Conservation (phyloP, 148 eudicot genomes). For the Rhododendron ovatum region DNA sequence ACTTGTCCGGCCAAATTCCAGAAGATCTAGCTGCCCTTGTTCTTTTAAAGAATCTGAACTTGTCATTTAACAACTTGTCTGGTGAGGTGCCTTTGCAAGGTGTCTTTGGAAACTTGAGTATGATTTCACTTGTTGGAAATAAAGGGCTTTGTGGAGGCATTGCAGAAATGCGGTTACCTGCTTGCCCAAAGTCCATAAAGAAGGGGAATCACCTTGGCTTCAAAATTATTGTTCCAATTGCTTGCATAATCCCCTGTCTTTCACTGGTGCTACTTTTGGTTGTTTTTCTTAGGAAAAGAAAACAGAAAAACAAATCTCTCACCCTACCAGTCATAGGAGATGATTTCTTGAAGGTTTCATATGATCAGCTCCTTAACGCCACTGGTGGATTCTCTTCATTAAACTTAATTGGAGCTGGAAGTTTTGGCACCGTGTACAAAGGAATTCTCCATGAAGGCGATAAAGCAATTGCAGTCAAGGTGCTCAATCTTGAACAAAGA, state of each 20-base stretch:
- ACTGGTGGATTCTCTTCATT: neutral
- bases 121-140: neutral
- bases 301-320: neutral
- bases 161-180: neutral
- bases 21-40: neutral
- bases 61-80: neutral
- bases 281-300: neutral
- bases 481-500: neutral
- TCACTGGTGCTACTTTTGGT: neutral
- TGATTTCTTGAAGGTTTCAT: neutral
- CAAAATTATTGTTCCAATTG: neutral
- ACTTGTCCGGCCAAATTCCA: slow-evolving; percentile 1
- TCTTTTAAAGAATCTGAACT: neutral
- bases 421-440: neutral
- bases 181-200: neutral
- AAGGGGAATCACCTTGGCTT: neutral
- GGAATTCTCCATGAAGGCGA: neutral
- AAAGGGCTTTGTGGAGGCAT: slow-evolving; percentile 6
- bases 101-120: neutral
- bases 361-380: neutral
- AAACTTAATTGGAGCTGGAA: neutral
- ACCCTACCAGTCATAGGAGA: neutral
- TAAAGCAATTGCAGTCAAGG: slow-evolving; percentile 4
- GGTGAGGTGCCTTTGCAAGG: neutral
- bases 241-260: neutral